These are phyloP conservation scores for Senna siamea DNA, from an alignment of 306 rosid species.

Conservation along the genomic window DNA sequence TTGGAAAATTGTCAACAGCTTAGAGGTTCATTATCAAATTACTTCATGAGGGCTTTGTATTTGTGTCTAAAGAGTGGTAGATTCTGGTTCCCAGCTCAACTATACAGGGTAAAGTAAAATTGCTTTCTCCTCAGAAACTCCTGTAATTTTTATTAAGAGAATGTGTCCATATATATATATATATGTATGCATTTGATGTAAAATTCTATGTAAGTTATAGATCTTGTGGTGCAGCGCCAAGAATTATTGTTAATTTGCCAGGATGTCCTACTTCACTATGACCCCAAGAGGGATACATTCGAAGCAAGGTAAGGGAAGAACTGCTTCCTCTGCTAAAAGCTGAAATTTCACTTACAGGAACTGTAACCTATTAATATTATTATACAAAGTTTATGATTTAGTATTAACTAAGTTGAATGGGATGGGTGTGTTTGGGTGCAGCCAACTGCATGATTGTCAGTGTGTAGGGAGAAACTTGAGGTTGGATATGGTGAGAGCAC, in stretches of 20 bases:
- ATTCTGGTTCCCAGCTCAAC: conserved; percentile 85
- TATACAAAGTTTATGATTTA: too few species aligned
- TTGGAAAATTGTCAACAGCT: conserved; percentile 34
- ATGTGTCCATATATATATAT: conserved; percentile 23
- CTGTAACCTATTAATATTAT: too few species aligned
- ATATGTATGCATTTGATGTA: conserved; percentile 18
- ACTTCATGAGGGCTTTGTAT: conserved; percentile 59
- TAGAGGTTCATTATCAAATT: conserved; percentile 39
- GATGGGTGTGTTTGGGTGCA: conserved; percentile 28
- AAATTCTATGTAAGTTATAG: not conserved
- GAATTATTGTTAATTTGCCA: not conserved
- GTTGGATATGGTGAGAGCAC: conserved; percentile 70
- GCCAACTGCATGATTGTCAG: conserved; percentile 59
- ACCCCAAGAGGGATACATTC: conserved; percentile 54
- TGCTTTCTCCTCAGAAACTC: not conserved
- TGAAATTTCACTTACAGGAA: too few species aligned
- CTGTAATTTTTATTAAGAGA: conserved; percentile 16
- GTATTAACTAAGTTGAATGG: not conserved
- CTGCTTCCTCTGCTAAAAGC: not conserved
- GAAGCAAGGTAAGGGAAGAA: conserved; percentile 61
- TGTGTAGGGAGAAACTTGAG: conserved; percentile 47
- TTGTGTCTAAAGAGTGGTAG: conserved; percentile 61
- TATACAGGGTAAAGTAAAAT: conserved; percentile 58
- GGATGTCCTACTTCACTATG: conserved; percentile 60
- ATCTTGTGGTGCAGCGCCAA: conserved; percentile 39